Conservation (phyloP, 306 rosid species). For the Macrotyloma uniflorum region DNA sequence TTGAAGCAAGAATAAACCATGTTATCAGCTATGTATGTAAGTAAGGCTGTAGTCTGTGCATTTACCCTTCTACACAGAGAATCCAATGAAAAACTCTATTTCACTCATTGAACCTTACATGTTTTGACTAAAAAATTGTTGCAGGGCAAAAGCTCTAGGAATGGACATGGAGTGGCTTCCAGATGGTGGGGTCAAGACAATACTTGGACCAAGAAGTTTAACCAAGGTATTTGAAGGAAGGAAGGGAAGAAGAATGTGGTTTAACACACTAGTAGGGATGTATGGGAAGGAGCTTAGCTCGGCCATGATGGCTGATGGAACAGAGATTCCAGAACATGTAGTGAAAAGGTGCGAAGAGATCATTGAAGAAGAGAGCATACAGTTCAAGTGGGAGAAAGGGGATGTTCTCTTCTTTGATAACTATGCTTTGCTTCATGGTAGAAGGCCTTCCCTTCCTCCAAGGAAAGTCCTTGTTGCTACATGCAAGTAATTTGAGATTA, state of each 20-base stretch:
- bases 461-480: slow-evolving; percentile 75
- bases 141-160: slow-evolving; percentile 69
- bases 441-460: slow-evolving; percentile 93
- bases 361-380: slow-evolving; percentile 90
- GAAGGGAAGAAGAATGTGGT: slow-evolving; percentile 85
- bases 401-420: slow-evolving; percentile 88
- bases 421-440: slow-evolving; percentile 82
- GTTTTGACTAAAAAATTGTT: not conserved
- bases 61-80: not conserved
- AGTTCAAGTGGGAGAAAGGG: slow-evolving; percentile 88
- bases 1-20: no score
- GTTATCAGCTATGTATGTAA: no score
- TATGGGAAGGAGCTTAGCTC: slow-evolving; percentile 81
- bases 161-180: slow-evolving; percentile 82
- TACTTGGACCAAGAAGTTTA: slow-evolving; percentile 55
- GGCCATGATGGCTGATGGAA: slow-evolving; percentile 75
- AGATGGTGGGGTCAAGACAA: slow-evolving; percentile 65
- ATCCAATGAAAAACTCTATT: not conserved
- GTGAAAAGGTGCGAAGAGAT: slow-evolving; percentile 81
- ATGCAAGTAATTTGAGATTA: slow-evolving; percentile 55
- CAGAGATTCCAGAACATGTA: slow-evolving; percentile 59
- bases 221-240: slow-evolving; percentile 85
- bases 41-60: no score
- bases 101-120: not conserved
- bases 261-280: slow-evolving; percentile 82